A percentile compares a stretch with the other conserved stretches of the same genome.
These are phyloP conservation scores for Mycena amicta DNA, from an alignment of 768 basidiomycete species.

Conservation along the genomic window DNA sequence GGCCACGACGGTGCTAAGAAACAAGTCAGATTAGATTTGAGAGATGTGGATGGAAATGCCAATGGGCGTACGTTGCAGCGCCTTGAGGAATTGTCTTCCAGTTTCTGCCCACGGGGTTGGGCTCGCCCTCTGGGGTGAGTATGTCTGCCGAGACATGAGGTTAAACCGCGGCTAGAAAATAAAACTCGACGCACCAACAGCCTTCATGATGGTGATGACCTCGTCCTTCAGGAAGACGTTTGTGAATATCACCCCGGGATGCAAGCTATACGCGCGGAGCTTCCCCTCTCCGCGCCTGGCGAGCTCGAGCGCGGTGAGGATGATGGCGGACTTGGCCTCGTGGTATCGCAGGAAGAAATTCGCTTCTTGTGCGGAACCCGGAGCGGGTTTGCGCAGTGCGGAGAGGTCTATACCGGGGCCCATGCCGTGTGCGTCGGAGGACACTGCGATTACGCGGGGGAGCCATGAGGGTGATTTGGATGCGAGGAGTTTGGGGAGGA, in stretches of 20 bases:
- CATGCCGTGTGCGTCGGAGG: neutral
- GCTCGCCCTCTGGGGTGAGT: neutral
- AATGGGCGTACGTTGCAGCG: slow-evolving; percentile 16
- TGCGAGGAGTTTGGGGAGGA: slow-evolving; percentile 4
- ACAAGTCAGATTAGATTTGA: neutral
- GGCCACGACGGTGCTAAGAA: slow-evolving; percentile 7
- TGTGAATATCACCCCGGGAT: neutral
- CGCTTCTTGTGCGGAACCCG: neutral
- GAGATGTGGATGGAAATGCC: neutral
- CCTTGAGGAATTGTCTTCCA: slow-evolving; percentile 16
- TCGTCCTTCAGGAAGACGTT: neutral
- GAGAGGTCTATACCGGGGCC: neutral
- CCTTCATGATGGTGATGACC: neutral
- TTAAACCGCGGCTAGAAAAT: neutral
- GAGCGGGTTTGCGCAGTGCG: neutral
- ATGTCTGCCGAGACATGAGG: neutral
- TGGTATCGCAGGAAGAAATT: neutral
- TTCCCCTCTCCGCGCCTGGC: neutral
- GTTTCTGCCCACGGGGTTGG: neutral
- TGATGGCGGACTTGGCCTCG: slow-evolving; percentile 10
- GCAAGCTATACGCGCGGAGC: slow-evolving; percentile 5
- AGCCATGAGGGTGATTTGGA: neutral
- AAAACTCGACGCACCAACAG: neutral
- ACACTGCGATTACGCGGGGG: slow-evolving; percentile 1
- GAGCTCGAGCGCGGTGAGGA: slow-evolving; percentile 10